phyloP scores from a whole-genome alignment of 2,329 filamentous ascomycete genomes.

The Gnomoniopsis smithogilvyi region DNA sequence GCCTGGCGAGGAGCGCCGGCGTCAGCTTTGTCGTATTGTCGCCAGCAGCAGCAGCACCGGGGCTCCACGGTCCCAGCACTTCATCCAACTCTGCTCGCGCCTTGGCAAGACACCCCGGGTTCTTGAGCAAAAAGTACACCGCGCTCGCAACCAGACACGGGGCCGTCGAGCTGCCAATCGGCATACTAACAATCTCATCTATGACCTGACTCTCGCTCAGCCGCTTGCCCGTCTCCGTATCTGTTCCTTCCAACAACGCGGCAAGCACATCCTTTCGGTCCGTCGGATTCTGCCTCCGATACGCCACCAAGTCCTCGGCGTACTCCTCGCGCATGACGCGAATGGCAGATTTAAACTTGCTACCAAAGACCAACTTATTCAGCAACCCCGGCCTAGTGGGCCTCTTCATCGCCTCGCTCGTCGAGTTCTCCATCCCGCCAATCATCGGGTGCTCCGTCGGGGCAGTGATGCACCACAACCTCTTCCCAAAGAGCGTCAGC shows the following conservation, averaged over 20 bases:
- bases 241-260: slow-evolving; percentile 54
- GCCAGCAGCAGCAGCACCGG: too few species aligned
- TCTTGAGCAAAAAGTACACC: slow-evolving; percentile 50
- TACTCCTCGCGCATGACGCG: slow-evolving; percentile 49
- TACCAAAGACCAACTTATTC: slow-evolving; percentile 49
- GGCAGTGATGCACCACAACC: slow-evolving; percentile 43
- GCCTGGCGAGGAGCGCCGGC: slow-evolving; percentile 45
- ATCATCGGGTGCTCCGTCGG: slow-evolving; percentile 43
- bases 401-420: slow-evolving; percentile 53
- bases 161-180: slow-evolving; percentile 53
- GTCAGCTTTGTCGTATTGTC: slow-evolving; percentile 30
- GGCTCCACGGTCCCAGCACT: slow-evolving; percentile 36
- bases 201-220: slow-evolving; percentile 59
- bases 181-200: slow-evolving; percentile 67
- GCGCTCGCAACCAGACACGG: slow-evolving; percentile 41
- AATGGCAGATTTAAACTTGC: slow-evolving; percentile 53
- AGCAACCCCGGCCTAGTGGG: slow-evolving; percentile 48
- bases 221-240: slow-evolving; percentile 57
- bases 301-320: slow-evolving; percentile 53
- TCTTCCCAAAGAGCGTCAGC: slow-evolving; percentile 48
- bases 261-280: slow-evolving; percentile 60
- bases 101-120: slow-evolving; percentile 42
- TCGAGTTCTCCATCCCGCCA: slow-evolving; percentile 51
- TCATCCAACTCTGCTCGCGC: slow-evolving; percentile 53
- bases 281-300: slow-evolving; percentile 50